Conservation (phyloP, 78 protist species). For the Cavenderia fasciculata region DNA sequence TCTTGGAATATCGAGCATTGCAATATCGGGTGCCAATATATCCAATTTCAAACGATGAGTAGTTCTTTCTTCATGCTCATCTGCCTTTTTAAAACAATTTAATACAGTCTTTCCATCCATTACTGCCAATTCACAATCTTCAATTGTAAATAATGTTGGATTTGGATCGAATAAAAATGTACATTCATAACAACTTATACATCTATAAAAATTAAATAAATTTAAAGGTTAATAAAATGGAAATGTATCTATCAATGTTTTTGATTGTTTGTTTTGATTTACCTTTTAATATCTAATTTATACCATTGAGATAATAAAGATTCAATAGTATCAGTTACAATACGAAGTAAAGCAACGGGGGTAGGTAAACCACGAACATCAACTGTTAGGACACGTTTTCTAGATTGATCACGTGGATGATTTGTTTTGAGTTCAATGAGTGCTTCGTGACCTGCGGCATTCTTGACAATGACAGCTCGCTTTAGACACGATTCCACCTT, state of each 20-base stretch:
- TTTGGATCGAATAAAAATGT: constrained; percentile 35
- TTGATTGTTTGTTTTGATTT: background rate
- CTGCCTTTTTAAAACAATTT: constrained; percentile 33
- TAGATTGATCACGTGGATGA: background rate
- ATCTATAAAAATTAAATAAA: background rate
- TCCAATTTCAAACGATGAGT: constrained; percentile 52
- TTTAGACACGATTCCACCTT: constrained; percentile 55
- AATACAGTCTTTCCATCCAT: constrained; percentile 73
- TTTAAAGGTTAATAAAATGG: background rate
- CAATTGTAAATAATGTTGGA: constrained; percentile 70
- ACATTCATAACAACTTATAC: constrained; percentile 71
- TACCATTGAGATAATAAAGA: constrained; percentile 76
- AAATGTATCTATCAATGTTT: too few relatives aligned
- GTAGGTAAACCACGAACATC: constrained; percentile 52
- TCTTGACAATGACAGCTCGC: constrained; percentile 13
- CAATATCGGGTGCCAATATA: constrained; percentile 72
- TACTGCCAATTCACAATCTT: constrained; percentile 71
- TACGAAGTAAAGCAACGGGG: constrained; percentile 46
- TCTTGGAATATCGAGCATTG: constrained; percentile 81
- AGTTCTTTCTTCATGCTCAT: background rate
- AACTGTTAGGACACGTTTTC: constrained; percentile 18
- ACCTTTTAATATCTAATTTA: constrained; percentile 69
- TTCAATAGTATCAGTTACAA: constrained; percentile 72
- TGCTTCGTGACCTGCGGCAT: constrained; percentile 60
- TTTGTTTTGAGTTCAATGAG: constrained; percentile 48